A percentile compares a stretch with the other conserved stretches of the same genome.
These are phyloP conservation scores for Vigna mungo DNA, from an alignment of 306 rosid species.

Conservation along the genomic window DNA sequence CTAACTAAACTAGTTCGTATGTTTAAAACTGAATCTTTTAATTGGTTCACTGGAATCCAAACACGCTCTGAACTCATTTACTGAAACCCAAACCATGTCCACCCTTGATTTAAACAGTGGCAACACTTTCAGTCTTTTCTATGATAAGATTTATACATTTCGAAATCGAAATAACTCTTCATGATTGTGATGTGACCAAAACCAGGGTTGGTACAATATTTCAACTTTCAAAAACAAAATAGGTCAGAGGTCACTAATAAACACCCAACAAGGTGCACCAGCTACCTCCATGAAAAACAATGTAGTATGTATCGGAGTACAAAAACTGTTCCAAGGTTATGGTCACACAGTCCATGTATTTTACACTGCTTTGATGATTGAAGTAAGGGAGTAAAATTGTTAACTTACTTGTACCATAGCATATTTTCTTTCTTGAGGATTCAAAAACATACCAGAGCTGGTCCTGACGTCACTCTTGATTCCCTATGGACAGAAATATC, in stretches of 20 bases:
- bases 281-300: slow-evolving; percentile 2
- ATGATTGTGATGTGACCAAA: slow-evolving; percentile 26
- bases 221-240: slow-evolving; percentile 36
- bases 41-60: no score
- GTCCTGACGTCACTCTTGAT: slow-evolving; percentile 88
- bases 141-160: slow-evolving; percentile 18
- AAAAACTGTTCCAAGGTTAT: slow-evolving; percentile 25
- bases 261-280: slow-evolving; percentile 33
- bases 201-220: slow-evolving; percentile 5
- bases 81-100: background rate
- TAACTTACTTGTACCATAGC: slow-evolving; percentile 79
- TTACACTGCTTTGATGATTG: slow-evolving; percentile 10
- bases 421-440: slow-evolving; percentile 67
- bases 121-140: background rate
- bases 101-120: slow-evolving; percentile 15
- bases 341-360: slow-evolving; percentile 27
- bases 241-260: background rate
- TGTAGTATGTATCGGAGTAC: background rate
- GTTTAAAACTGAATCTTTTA: no score
- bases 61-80: no score
- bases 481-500: slow-evolving; percentile 63
- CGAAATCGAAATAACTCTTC: slow-evolving; percentile 3
- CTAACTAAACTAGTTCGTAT: no score
- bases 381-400: slow-evolving; percentile 24
- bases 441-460: slow-evolving; percentile 96